Evolutionary conservation across 306 rosid genomes (phyloP).

Genomic region (Ammopiptanthus mongolicus): DNA sequence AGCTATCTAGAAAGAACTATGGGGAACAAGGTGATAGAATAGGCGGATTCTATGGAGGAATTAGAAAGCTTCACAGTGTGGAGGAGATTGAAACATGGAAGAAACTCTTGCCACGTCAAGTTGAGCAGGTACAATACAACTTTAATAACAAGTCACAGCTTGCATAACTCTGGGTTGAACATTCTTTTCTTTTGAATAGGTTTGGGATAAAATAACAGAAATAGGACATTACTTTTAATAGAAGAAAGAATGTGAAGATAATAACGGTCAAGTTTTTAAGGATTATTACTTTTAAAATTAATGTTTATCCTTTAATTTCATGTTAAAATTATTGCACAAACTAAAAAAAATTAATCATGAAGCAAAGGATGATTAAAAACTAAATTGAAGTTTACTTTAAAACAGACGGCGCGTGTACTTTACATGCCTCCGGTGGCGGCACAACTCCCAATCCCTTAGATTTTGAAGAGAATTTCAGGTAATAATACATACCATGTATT

Average conservation of each 20-base stretch:
- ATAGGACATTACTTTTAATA: background rate
- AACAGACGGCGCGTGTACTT: background rate
- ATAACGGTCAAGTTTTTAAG: background rate
- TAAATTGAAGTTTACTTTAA: background rate
- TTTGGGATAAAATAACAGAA: background rate
- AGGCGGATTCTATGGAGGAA: conserved; percentile 63
- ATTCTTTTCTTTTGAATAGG: background rate
- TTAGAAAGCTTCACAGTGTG: conserved; percentile 44
- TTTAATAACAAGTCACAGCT: background rate
- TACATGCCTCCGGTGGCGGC: background rate
- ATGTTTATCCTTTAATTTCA: background rate
- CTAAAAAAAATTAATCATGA: no score
- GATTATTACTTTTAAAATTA: background rate
- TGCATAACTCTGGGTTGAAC: background rate
- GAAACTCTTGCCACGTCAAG: conserved; percentile 30
- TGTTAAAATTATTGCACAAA: no score
- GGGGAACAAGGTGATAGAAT: conserved; percentile 44
- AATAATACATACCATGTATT: background rate
- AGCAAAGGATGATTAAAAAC: background rate
- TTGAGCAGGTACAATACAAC: conserved; percentile 25
- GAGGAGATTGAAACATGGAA: conserved; percentile 60
- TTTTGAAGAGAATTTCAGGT: background rate
- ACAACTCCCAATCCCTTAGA: background rate
- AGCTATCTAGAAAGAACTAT: conserved; percentile 28
- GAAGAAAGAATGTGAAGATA: background rate